Conservation (phyloP, 2,329 filamentous ascomycete species). For the Penicillium sp. region DNA sequence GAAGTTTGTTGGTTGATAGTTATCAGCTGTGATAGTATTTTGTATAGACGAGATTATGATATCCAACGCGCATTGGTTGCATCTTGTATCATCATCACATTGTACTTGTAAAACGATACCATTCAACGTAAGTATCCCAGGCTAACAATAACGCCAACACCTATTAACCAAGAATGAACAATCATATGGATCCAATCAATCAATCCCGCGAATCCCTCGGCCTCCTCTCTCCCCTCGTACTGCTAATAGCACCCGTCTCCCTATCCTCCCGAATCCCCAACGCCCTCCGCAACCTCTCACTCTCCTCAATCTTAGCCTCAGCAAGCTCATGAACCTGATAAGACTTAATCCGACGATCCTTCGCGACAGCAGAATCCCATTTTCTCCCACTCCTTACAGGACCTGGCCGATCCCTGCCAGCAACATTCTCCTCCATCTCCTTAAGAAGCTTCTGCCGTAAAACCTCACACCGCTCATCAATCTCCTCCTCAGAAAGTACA, state of each 20-base stretch:
- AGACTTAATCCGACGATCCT: conserved; percentile 65
- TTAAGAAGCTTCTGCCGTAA: conserved; percentile 64
- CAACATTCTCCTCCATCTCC: conserved; percentile 55
- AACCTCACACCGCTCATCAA: conserved; percentile 72
- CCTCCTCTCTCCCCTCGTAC: conserved; percentile 25
- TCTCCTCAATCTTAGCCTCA: conserved; percentile 94
- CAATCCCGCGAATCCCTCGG: conserved; percentile 3
- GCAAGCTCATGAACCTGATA: conserved; percentile 97
- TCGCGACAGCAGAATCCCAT: conserved; percentile 9
- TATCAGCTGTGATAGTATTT: neutral
- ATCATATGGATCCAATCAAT: neutral
- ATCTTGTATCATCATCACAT: neutral
- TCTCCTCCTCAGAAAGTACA: conserved; percentile 75
- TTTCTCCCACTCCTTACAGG: neutral
- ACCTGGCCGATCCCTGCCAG: conserved; percentile 2
- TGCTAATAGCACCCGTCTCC: conserved; percentile 68
- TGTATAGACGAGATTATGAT: conserved; percentile 26
- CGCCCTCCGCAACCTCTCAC: conserved; percentile 80
- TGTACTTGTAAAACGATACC: neutral
- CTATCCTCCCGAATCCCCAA: conserved; percentile 87
- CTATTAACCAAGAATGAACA: neutral
- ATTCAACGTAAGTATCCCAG: neutral
- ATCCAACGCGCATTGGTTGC: conserved; percentile 14
- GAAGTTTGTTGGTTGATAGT: conserved; percentile 42
- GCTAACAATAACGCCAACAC: neutral